Evolutionary conservation across 257 asterid genomes (phyloP).

Genomic region (Salvia splendens): DNA sequence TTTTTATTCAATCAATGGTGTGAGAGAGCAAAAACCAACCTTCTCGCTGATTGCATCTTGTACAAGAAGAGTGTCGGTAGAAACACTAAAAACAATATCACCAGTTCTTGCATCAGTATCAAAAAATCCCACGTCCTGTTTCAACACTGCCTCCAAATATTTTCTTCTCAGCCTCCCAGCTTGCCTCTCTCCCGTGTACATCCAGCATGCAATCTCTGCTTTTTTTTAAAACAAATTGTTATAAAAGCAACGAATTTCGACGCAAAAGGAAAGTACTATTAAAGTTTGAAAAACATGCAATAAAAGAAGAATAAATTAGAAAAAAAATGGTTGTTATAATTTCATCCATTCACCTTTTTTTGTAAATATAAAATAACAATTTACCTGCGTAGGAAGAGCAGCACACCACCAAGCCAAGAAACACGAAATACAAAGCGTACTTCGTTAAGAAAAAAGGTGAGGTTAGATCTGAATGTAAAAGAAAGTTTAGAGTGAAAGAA

Average conservation of each 20-base stretch:
- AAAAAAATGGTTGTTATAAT: too few relatives aligned
- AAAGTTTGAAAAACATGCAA: too few relatives aligned
- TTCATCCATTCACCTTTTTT: slow-evolving; percentile 33
- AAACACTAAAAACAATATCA: slow-evolving; percentile 86
- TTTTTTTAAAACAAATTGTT: not conserved
- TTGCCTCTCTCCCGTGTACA: slow-evolving; percentile 96
- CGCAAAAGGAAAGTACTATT: too few relatives aligned
- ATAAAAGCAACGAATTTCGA: not conserved
- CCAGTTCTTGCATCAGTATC: slow-evolving; percentile 99
- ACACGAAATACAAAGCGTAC: slow-evolving; percentile 95
- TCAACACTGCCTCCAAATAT: slow-evolving; percentile 90
- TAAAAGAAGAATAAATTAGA: too few relatives aligned
- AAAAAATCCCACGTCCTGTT: slow-evolving; percentile 98
- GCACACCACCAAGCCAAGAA: slow-evolving; percentile 92
- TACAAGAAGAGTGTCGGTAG: slow-evolving; percentile 93
- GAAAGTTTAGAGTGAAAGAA: not conserved
- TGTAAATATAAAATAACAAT: too few relatives aligned
- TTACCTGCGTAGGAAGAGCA: slow-evolving; percentile 89
- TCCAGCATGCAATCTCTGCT: slow-evolving; percentile 96
- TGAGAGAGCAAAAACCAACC: slow-evolving; percentile 43
- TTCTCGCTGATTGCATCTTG: slow-evolving; percentile 99
- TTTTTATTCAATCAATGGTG: too few relatives aligned
- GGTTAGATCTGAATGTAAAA: slow-evolving; percentile 54
- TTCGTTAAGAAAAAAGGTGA: slow-evolving; percentile 38
- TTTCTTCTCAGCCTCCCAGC: slow-evolving; percentile 81